Evolutionary conservation across 331 rosid species (phyloP), one percentile per base, ranked within the genome.

Genomic region (Acacia pycnantha): DNA sequence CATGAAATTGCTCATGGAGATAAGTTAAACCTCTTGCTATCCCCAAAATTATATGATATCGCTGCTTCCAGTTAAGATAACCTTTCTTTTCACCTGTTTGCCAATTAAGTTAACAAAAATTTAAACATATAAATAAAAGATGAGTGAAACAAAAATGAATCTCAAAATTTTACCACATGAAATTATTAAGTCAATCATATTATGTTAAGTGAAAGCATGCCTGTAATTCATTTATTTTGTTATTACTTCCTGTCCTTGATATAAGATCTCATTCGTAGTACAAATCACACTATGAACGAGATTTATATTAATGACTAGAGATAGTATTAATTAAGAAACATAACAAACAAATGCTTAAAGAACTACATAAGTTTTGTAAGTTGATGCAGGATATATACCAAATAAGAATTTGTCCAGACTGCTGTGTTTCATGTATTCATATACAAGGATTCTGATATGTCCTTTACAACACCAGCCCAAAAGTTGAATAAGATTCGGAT

Each of bases 1-100:
- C 86, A 87, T 91, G 94, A 74, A 44, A 77, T 82, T 92, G 88
- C 74, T 76, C 89, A 0, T 92, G 94, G 18, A 90, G 47, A 77
- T 62, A 88, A 89, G 65, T 89, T 92, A 77, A 91, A 82, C 6
- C 96, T 92, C 81, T 82, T 18, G 92, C 96, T 81, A 87, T 88
- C 5, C 96, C 96, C 47, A 90, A 44, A 58, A 90, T 87, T 82
- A 91, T 82, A 40, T 82, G 83, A 79, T 37, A 77, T 3, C 93
- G 19, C 79, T 90, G 91, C 73, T 81, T 84, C 96, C 96, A 90
- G 33, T 81, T 84, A 24, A 91, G 88, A 26, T 79, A 82, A 10
- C 91, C 91, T 76, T 75, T 85, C 85, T 46, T 84, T 24, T 87
- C 48, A 66, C 95, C 91, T 91, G 41, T 83, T 79, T 78, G 9